Evolutionary conservation across 2,329 filamentous ascomycete species (phyloP).

Genomic region (Pleurostoma richardsiae): DNA sequence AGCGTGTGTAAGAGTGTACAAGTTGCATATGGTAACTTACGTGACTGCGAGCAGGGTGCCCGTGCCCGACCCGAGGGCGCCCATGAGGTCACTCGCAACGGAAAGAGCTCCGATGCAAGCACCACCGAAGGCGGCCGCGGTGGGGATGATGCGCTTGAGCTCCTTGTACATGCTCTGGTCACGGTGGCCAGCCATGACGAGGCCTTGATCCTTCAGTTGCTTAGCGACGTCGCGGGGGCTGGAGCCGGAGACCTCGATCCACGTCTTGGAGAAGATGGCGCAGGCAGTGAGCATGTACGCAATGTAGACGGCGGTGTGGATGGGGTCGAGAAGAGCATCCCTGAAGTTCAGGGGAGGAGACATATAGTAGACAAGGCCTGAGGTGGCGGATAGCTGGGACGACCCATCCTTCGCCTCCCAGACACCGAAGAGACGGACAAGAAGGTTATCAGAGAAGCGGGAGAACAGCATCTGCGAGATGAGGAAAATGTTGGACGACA

Average conservation of each 20-base stretch:
- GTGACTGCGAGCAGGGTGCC: constrained; percentile 98
- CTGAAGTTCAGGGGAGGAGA: constrained; percentile 96
- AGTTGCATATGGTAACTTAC: constrained; percentile 52
- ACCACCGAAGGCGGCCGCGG: constrained; percentile 95
- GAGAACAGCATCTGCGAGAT: constrained; percentile 99
- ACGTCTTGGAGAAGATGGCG: constrained; percentile 96
- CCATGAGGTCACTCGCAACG: constrained; percentile 90
- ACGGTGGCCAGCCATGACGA: constrained; percentile 98
- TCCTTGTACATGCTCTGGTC: constrained; percentile 99
- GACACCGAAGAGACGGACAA: constrained; percentile 94
- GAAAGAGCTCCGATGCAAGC: constrained; percentile 98
- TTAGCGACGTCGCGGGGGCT: constrained; percentile 97
- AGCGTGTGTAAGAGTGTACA: constrained; percentile 23
- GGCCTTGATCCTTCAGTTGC: constrained; percentile 98
- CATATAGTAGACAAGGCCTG: constrained; percentile 99
- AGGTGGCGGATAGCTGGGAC: constrained; percentile 88
- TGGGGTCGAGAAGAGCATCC: constrained; percentile 91
- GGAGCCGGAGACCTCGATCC: constrained; percentile 98
- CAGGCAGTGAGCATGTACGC: constrained; percentile 97
- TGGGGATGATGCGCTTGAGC: constrained; percentile 98
- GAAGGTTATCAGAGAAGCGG: constrained; percentile 96
- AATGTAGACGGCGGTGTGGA: constrained; percentile 94
- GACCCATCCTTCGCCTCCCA: constrained; percentile 98
- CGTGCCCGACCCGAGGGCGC: constrained; percentile 91
- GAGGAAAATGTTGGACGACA: constrained; percentile 98